These are phyloP conservation scores for Fusarium bulbicola DNA, from an alignment of 2,329 filamentous ascomycete genomes.

Conservation along the genomic window DNA sequence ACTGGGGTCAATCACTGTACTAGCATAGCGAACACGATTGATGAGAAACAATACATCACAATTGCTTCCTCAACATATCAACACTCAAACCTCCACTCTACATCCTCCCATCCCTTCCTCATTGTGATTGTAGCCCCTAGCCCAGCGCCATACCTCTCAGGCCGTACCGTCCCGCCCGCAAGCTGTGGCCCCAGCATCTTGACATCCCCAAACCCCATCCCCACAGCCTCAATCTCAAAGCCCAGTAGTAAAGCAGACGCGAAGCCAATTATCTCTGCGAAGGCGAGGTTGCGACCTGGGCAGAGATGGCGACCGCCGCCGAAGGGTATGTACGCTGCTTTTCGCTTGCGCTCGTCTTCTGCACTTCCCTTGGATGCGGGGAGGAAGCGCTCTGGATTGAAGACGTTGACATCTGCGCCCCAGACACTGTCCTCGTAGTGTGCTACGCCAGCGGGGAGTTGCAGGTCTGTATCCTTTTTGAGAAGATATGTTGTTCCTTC, in stretches of 20 bases:
- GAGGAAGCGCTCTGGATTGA: conserved; percentile 41
- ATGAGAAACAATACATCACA: neutral
- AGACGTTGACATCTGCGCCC: conserved; percentile 35
- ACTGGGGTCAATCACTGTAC: neutral
- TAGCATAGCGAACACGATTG: conserved; percentile 8
- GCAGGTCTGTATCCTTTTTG: conserved; percentile 43
- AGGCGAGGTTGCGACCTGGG: conserved; percentile 48
- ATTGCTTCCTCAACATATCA: neutral
- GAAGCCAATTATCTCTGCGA: conserved; percentile 47
- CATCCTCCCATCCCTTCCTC: conserved; percentile 27
- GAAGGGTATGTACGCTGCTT: conserved; percentile 44
- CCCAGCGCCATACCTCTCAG: conserved; percentile 29
- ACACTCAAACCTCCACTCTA: conserved; percentile 35
- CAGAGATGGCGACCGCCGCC: conserved; percentile 47
- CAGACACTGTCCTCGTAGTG: conserved; percentile 38
- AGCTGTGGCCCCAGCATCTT: conserved; percentile 26
- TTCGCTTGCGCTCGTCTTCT: conserved; percentile 24
- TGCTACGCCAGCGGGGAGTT: conserved; percentile 39
- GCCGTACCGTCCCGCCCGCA: conserved; percentile 29
- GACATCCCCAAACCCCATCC: conserved; percentile 27
- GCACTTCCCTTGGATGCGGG: neutral
- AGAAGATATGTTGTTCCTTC: conserved; percentile 42
- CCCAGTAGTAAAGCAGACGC: conserved; percentile 43
- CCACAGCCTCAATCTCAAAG: conserved; percentile 42
- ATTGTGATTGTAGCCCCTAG: conserved; percentile 24